Conservation (phyloP, 805 yeast genomes). For the Teunomyces atbi region DNA sequence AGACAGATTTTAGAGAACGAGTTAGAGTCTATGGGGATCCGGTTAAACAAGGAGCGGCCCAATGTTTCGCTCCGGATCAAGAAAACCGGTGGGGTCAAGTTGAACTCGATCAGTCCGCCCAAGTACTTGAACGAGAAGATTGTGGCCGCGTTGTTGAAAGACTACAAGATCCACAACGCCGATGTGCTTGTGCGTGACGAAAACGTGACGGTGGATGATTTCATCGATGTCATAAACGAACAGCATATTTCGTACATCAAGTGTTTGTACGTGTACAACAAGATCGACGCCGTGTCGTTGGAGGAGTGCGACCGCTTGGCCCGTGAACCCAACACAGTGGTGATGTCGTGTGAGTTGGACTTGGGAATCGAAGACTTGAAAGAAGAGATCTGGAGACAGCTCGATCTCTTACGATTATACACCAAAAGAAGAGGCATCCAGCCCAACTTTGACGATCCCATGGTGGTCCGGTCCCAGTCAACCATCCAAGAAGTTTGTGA, state of each 20-base stretch:
- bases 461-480: conserved; percentile 81
- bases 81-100: conserved; percentile 88
- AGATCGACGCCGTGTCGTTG: conserved; percentile 89
- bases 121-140: conserved; percentile 78
- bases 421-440: conserved; percentile 83
- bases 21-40: conserved; percentile 89
- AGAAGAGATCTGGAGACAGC: conserved; percentile 90
- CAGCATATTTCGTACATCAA: conserved; percentile 84
- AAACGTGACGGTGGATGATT: conserved; percentile 86
- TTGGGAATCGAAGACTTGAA: conserved; percentile 84
- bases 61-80: conserved; percentile 72
- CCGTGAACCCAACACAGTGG: conserved; percentile 87
- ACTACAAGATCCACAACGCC: conserved; percentile 88
- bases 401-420: conserved; percentile 74
- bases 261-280: conserved; percentile 91
- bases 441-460: conserved; percentile 85
- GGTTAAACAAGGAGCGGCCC: conserved; percentile 80
- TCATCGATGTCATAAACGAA: conserved; percentile 85
- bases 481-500: conserved; percentile 87
- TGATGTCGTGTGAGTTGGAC: conserved; percentile 87
- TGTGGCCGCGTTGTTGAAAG: conserved; percentile 73
- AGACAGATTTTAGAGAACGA: conserved; percentile 83
- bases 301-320: conserved; percentile 94
- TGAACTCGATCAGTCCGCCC: conserved; percentile 79
- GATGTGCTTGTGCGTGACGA: conserved; percentile 90